A percentile compares a stretch with the other conserved stretches of the same genome.
These are phyloP conservation scores for Lithohypha guttulata DNA, from an alignment of 2,329 filamentous ascomycete genomes.

Conservation along the genomic window DNA sequence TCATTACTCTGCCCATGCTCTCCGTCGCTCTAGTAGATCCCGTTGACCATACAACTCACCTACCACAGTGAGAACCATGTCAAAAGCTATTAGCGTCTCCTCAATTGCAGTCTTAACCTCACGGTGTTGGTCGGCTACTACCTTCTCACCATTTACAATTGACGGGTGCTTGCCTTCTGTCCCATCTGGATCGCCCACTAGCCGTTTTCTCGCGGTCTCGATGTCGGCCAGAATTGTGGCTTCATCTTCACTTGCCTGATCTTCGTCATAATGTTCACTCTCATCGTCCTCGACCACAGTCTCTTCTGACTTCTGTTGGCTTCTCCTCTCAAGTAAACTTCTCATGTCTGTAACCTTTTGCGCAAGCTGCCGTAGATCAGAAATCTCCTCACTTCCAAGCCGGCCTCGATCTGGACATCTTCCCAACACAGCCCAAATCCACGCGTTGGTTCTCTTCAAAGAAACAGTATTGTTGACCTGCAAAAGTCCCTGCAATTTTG, in stretches of 20 bases:
- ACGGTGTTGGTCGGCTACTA: too few species aligned
- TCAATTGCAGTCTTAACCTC: too few species aligned
- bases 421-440: constrained; percentile 77
- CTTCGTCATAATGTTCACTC: constrained; percentile 24
- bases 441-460: constrained; percentile 59
- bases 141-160: too few species aligned
- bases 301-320: constrained; percentile 22
- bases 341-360: constrained; percentile 59
- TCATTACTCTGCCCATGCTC: constrained; percentile 34
- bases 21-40: constrained; percentile 67
- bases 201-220: background rate
- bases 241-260: constrained; percentile 10
- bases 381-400: constrained; percentile 64
- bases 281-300: constrained; percentile 14
- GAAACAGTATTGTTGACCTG: constrained; percentile 50
- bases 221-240: constrained; percentile 1
- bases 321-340: constrained; percentile 27
- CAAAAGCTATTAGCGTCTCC: constrained; percentile 47
- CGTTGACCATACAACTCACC: constrained; percentile 84
- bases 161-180: too few species aligned
- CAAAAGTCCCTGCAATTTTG: constrained; percentile 52
- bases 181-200: constrained; percentile 14
- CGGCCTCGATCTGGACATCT: constrained; percentile 63
- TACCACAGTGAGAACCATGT: constrained; percentile 82
- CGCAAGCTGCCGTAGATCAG: constrained; percentile 65